Conservation (phyloP, 768 basidiomycete species). For the Boletus tomentosulus region DNA sequence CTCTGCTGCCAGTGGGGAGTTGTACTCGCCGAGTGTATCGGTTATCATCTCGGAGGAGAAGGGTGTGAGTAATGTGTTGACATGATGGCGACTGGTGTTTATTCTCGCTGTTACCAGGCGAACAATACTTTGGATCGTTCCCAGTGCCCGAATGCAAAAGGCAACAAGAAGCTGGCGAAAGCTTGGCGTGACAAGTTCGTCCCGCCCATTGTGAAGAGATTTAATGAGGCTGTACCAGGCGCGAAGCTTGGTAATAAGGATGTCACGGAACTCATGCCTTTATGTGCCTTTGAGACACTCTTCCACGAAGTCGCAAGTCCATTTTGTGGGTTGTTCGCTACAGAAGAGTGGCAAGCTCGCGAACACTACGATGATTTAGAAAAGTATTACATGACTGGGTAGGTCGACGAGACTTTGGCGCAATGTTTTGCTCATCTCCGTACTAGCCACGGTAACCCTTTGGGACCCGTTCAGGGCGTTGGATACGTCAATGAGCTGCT, state of each 20-base stretch:
- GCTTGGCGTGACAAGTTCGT: conserved; percentile 56
- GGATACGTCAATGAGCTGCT: conserved; percentile 90
- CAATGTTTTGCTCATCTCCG: background rate
- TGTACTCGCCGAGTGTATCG: conserved; percentile 45
- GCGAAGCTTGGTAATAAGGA: conserved; percentile 55
- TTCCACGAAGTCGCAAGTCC: conserved; percentile 48
- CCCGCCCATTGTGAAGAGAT: conserved; percentile 49
- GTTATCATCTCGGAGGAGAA: conserved; percentile 47
- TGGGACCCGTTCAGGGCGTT: conserved; percentile 77
- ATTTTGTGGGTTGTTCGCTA: conserved; percentile 71
- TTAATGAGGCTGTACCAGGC: conserved; percentile 61
- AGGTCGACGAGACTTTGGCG: conserved; percentile 14
- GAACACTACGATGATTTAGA: conserved; percentile 71
- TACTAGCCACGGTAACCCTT: conserved; percentile 57
- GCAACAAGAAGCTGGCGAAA: conserved; percentile 33
- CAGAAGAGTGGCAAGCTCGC: conserved; percentile 58
- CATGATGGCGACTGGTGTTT: background rate
- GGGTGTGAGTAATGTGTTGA: conserved; percentile 36
- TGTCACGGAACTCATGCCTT: conserved; percentile 54
- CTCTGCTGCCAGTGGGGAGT: conserved; percentile 44
- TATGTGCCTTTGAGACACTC: conserved; percentile 81
- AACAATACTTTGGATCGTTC: conserved; percentile 68
- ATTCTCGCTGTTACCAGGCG: conserved; percentile 27
- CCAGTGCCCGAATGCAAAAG: conserved; percentile 58
- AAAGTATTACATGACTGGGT: conserved; percentile 80